These are phyloP conservation scores for Nannizzia gypsea DNA, from an alignment of 2,329 filamentous ascomycete genomes.

Conservation along the genomic window DNA sequence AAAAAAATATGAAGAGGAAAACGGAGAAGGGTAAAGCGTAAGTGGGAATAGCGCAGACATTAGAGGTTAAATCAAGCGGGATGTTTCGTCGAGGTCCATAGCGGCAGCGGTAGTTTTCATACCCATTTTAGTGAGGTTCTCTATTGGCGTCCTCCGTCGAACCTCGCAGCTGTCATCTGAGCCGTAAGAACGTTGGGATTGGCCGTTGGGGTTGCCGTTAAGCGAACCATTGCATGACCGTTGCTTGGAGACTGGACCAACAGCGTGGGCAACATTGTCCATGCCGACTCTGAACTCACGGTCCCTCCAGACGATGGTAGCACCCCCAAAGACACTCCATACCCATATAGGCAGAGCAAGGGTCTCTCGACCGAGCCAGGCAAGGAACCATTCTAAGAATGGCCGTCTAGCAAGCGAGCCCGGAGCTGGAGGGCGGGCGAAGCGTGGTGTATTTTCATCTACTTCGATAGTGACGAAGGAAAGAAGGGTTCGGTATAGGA, in stretches of 20 bases:
- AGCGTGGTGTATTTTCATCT: constrained; percentile 61
- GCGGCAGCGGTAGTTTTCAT: constrained; percentile 4
- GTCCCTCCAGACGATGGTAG: constrained; percentile 78
- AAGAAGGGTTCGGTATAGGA: constrained; percentile 62
- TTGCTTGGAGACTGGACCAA: constrained; percentile 1
- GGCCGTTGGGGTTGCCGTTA: background rate
- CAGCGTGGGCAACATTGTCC: constrained; percentile 66
- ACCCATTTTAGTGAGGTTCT: constrained; percentile 6
- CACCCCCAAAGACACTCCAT: constrained; percentile 79
- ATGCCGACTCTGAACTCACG: constrained; percentile 67
- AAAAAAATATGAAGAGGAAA: background rate
- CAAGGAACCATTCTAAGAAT: constrained; percentile 60
- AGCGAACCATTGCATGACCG: background rate
- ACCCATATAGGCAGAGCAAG: constrained; percentile 82
- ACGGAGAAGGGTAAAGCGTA: background rate
- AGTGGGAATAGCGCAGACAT: background rate
- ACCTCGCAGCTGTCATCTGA: constrained; percentile 5
- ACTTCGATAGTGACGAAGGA: constrained; percentile 57
- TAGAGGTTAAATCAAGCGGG: background rate
- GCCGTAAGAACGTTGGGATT: background rate
- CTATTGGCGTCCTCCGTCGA: constrained; percentile 11
- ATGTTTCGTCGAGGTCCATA: constrained; percentile 5
- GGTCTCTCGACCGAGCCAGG: constrained; percentile 75
- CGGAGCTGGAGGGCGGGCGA: constrained; percentile 46
- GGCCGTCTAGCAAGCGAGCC: constrained; percentile 40